These are phyloP conservation scores for Pterula multifida DNA, from an alignment of 1,284 basidiomycete genomes.

Conservation along the genomic window DNA sequence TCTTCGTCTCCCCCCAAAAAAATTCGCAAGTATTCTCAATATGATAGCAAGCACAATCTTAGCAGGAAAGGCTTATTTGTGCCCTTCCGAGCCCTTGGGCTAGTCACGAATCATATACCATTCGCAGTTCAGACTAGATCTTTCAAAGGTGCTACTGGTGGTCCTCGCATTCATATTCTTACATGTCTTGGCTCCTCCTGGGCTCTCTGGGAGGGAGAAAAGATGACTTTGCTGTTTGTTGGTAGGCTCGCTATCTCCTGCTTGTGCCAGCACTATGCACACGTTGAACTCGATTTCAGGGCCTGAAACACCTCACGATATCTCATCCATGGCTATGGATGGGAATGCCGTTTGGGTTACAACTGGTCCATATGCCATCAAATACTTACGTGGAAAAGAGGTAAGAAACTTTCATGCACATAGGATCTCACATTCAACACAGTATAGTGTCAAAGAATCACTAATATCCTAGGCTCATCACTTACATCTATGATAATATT, in stretches of 20 bases:
- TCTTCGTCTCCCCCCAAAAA: slow-evolving; percentile 32
- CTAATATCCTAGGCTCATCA: slow-evolving; percentile 52
- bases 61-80: slow-evolving; percentile 57
- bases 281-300: slow-evolving; percentile 33
- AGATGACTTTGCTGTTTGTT: slow-evolving; percentile 88
- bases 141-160: slow-evolving; percentile 77
- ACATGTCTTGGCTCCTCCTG: slow-evolving; percentile 87
- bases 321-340: slow-evolving; percentile 72
- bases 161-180: slow-evolving; percentile 71
- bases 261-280: background rate
- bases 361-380: slow-evolving; percentile 59
- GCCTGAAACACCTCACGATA: slow-evolving; percentile 63
- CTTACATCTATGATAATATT: slow-evolving; percentile 63
- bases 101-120: slow-evolving; percentile 87
- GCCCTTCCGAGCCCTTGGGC: slow-evolving; percentile 90
- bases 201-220: slow-evolving; percentile 94
- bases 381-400: slow-evolving; percentile 83
- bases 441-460: slow-evolving; percentile 34
- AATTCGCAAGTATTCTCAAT: slow-evolving; percentile 19
- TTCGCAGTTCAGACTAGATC: slow-evolving; percentile 83
- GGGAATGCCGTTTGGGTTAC: slow-evolving; percentile 82
- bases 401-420: slow-evolving; percentile 26
- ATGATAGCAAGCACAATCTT: slow-evolving; percentile 8
- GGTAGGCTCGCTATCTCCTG: slow-evolving; percentile 40
- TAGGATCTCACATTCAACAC: slow-evolving; percentile 9